Evolutionary conservation across 495 filamentous ascomycete species (phyloP), one percentile per base, ranked within the genome.

Genomic region (Melanomma pulvis-pyrius): DNA sequence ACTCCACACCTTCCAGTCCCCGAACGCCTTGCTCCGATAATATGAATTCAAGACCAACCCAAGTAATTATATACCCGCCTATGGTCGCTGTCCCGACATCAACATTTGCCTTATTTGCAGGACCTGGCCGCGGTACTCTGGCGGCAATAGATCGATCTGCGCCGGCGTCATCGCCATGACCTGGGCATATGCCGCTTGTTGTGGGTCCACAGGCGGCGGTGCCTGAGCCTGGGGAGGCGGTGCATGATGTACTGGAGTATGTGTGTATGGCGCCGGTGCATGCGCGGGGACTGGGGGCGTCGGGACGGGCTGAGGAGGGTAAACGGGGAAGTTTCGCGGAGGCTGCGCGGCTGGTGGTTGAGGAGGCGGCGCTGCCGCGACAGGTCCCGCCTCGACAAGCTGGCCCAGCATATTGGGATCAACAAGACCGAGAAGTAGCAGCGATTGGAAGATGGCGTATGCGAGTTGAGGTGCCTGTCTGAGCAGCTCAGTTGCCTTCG

Each of bases 391-490:
- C 70, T 87, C 84, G 24, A 89, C 80, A 25, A 89, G 82, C 11
- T 80, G 79, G 26, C 80, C 79, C 26, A 89, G 75, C 8, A 84
- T 78, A 29, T 72, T 79, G 32, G 85, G 82, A 70, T 94, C 92
- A 58, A 99, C 94, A 8, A 99, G 85, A 47, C 90, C 91, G 87
- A 98, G 92, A 17, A 97, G 83, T 0, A 99, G 85, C 3, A 99
- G 82, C 6, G 92, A 90, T 75, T 98, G 96, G 81, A 99, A 98
- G 69, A 98, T 90, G 25, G 94, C 96, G 71, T 96, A 98, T 46
- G 90, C 86, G 24, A 99, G 87, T 78, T 99, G 94, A 0, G 94
- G 94, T 0, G 94, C 93, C 78, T 92, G 88, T 61, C 86, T 81
- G 24, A 99, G 83, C 47, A 99, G 85, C 73, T 97, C 92, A 11